These are phyloP conservation scores for Perkinsus marinus DNA, from an alignment of 169 alveolate genomes.

Conservation along the genomic window DNA sequence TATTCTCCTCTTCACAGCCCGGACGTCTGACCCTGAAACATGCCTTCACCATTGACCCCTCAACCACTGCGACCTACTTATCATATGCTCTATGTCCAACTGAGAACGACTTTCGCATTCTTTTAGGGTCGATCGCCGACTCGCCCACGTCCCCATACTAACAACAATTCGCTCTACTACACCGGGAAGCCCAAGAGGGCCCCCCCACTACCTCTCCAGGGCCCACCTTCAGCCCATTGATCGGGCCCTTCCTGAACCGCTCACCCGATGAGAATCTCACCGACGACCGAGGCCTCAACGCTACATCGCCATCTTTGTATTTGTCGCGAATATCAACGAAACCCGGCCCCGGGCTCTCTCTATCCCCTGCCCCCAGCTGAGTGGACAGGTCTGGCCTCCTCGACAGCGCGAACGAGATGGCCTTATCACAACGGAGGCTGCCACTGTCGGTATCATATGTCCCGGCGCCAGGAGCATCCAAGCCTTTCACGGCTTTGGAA, in stretches of 20 bases:
- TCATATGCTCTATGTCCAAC: not conserved
- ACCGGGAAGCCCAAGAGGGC: too few species aligned
- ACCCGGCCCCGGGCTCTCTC: not conserved
- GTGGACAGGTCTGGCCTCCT: not conserved
- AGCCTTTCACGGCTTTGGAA: not conserved
- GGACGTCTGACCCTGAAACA: not conserved
- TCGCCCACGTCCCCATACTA: not conserved
- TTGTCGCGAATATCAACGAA: not conserved
- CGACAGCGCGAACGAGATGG: not conserved
- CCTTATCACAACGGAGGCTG: not conserved
- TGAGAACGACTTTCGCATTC: not conserved
- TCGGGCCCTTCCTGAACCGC: not conserved
- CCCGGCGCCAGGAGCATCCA: not conserved
- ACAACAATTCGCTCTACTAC: too few species aligned
- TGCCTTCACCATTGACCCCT: not conserved
- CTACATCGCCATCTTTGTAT: not conserved
- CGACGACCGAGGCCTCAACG: not conserved
- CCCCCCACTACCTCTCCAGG: not conserved
- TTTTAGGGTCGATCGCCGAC: not conserved
- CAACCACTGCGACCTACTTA: not conserved
- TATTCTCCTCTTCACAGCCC: not conserved
- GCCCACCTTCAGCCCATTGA: not conserved
- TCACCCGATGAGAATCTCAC: not conserved
- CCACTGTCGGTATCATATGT: not conserved
- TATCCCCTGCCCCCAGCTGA: not conserved